Evolutionary conservation across 768 basidiomycete genomes (phyloP), one percentile per base, ranked within the genome.

Genomic region (Macrolepiota fuliginosa): DNA sequence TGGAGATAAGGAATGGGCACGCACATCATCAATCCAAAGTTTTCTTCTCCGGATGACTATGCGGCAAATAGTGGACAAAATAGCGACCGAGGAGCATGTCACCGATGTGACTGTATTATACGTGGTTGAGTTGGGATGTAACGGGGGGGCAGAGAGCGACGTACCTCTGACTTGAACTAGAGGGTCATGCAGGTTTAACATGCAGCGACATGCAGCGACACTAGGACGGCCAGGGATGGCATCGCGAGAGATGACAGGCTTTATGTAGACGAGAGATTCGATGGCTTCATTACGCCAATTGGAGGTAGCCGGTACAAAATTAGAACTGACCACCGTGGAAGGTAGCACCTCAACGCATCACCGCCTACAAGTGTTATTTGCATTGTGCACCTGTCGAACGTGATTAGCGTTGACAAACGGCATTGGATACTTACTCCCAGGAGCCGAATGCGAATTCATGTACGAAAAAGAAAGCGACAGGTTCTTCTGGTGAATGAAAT

Each of bases 1-100:
- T 27, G 22, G 24, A 3, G 35, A 4, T 29, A 36, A 29, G 25
- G 5, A 40, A 12, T 24, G 47, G 25, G 2, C 15, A 59, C 72
- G 54, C 54, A 76, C 76, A 65, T 77, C 78, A 63, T 79, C 76
- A n/a, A 70, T 65, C 75, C 74, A 77, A 22, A 73, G 64, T 36
- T 69, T 60, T 1, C 66, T 64, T 55, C 75, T 67, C 45, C 76
- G 69, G 19, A 77, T 65, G 46, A 64, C 70, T 11, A 77, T 61
- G 10, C 77, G 72, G 40, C 69, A 69, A 13, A 70, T 12, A 1
- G 76, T 77, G 15, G 72, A 69, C 1, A 67, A 56, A 29, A 75
- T 69, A 24, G 77, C 74, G 13, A 73, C 66, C 15, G 70, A 67
- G 40, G 73, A 72, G 63, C 74, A 77, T 57, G 74, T 67, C 29